Evolutionary conservation across 2,329 filamentous ascomycete species (phyloP).

Genomic region (Polytolypa hystricis): DNA sequence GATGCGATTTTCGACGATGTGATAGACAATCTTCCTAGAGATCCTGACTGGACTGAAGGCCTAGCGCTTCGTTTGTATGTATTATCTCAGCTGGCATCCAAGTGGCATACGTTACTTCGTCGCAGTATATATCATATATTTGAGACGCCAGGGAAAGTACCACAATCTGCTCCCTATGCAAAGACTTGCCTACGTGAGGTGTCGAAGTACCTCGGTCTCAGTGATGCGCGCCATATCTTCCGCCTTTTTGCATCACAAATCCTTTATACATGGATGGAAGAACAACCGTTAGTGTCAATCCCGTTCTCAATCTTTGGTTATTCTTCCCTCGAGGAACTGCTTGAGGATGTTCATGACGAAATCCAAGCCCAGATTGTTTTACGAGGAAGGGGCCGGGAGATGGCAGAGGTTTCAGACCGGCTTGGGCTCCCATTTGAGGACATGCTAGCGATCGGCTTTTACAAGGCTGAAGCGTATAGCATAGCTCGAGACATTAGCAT

Average conservation of each 20-base stretch:
- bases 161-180: conserved; percentile 56
- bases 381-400: conserved; percentile 58
- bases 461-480: conserved; percentile 70
- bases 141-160: conserved; percentile 69
- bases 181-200: conserved; percentile 58
- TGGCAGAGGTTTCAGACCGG: conserved; percentile 47
- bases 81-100: conserved; percentile 63
- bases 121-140: conserved; percentile 90
- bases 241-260: conserved; percentile 77
- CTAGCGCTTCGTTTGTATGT: conserved; percentile 74
- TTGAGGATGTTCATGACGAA: conserved; percentile 63
- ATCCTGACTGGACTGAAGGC: conserved; percentile 62
- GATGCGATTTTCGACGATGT: conserved; percentile 78
- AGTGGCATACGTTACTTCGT: conserved; percentile 76
- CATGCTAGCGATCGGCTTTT: conserved; percentile 58
- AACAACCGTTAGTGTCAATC: conserved; percentile 55
- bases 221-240: conserved; percentile 61
- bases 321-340: conserved; percentile 52
- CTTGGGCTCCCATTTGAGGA: conserved; percentile 45
- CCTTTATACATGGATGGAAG: conserved; percentile 78
- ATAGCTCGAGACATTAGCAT: conserved; percentile 61
- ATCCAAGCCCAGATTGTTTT: conserved; percentile 71
- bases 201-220: conserved; percentile 52
- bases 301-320: conserved; percentile 84
- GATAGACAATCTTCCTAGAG: conserved; percentile 62